These are phyloP conservation scores for Lachnellula arida DNA, from an alignment of 2,329 filamentous ascomycete species.

Conservation along the genomic window DNA sequence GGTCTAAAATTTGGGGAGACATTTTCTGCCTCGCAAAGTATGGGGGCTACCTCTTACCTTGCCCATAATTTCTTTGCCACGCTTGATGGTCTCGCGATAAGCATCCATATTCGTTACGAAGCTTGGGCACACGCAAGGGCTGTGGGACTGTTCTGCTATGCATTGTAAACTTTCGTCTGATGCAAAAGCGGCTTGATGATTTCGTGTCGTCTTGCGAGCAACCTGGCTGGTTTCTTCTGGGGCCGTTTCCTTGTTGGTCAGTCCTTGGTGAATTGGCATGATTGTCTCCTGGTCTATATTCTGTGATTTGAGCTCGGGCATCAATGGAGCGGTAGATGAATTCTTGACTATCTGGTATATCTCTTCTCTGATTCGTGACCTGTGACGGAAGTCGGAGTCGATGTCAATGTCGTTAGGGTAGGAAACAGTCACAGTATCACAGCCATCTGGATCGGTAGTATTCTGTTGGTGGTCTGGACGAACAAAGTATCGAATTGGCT, in stretches of 20 bases:
- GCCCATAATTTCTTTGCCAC: background rate
- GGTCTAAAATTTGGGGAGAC: no score
- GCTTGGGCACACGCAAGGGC: no score
- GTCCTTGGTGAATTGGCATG: background rate
- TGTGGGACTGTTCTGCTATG: no score
- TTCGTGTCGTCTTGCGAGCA: constrained; percentile 22
- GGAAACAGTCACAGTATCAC: constrained; percentile 2
- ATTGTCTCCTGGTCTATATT: background rate
- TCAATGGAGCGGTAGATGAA: background rate
- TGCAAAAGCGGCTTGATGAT: constrained; percentile 4
- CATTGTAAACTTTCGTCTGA: no score
- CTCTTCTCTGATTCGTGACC: constrained; percentile 4
- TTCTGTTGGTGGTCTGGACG: background rate
- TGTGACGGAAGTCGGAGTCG: constrained; percentile 3
- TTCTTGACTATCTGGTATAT: constrained; percentile 1
- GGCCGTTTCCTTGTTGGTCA: background rate
- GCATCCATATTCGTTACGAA: background rate
- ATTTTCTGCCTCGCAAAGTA: no score
- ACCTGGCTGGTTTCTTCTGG: constrained; percentile 16
- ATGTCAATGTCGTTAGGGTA: constrained; percentile 9
- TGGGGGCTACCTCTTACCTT: background rate
- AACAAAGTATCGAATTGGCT: background rate
- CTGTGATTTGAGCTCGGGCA: background rate
- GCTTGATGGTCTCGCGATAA: background rate
- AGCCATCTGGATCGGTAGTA: background rate